Conservation (phyloP, 2,329 filamentous ascomycete species). For the Aureobasidium melanogenum region DNA sequence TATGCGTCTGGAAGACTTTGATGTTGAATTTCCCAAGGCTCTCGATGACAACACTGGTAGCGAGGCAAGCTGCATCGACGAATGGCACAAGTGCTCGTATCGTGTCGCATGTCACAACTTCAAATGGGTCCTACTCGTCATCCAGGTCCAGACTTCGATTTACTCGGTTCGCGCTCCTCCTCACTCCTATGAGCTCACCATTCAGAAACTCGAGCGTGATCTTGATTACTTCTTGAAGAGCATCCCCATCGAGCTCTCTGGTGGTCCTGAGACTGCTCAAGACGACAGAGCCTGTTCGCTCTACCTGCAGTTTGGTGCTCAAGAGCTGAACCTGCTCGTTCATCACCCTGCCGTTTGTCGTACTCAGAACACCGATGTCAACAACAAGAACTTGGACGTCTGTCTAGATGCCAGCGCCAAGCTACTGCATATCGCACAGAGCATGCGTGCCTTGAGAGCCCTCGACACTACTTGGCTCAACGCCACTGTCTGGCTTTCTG, state of each 20-base stretch:
- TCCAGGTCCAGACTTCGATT: conserved; percentile 69
- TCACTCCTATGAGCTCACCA: conserved; percentile 52
- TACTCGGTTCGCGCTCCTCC: conserved; percentile 60
- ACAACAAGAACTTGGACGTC: conserved; percentile 44
- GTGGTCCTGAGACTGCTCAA: conserved; percentile 34
- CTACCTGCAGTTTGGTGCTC: conserved; percentile 41
- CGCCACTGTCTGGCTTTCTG: conserved; percentile 61
- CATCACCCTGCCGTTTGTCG: conserved; percentile 46
- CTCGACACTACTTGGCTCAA: conserved; percentile 75
- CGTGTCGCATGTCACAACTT: conserved; percentile 57
- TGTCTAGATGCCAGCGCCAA: conserved; percentile 58
- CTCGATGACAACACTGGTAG: conserved; percentile 63
- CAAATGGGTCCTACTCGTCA: conserved; percentile 56
- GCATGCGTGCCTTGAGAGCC: conserved; percentile 55
- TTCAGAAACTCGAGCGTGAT: conserved; percentile 58
- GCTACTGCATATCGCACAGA: conserved; percentile 52
- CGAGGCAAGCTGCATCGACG: conserved; percentile 37
- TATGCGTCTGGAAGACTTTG: conserved; percentile 64
- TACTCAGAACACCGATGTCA: conserved; percentile 49
- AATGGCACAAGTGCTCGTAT: conserved; percentile 54
- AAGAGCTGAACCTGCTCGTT: conserved; percentile 42
- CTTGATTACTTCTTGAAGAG: conserved; percentile 54
- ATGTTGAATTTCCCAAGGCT: conserved; percentile 65
- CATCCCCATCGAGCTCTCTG: conserved; percentile 53
- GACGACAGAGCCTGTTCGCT: conserved; percentile 41